phyloP scores from a whole-genome alignment of 2,329 filamentous ascomycete genomes.

The Graphilbum sp. region DNA sequence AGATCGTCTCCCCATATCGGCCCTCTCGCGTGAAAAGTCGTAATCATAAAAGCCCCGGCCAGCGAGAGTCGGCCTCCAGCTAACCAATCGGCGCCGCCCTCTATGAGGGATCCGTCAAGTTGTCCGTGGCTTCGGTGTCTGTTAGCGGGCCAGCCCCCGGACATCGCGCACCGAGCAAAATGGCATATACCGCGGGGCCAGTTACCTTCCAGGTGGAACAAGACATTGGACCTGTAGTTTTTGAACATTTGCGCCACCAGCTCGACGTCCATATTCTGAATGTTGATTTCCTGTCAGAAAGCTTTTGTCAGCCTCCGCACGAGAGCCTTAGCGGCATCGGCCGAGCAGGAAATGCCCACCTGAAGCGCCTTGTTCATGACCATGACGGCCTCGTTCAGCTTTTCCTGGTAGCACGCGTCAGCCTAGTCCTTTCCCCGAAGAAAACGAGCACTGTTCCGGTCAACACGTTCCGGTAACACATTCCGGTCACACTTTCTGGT shows the following conservation, averaged over 20 bases:
- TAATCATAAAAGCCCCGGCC: too few species aligned
- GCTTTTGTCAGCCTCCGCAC: not conserved
- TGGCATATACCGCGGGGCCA: too few species aligned
- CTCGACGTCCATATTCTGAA: constrained; percentile 98
- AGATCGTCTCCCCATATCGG: too few species aligned
- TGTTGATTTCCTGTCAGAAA: constrained; percentile 67
- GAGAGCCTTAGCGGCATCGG: not conserved
- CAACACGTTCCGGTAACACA: not conserved
- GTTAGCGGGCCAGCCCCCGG: too few species aligned
- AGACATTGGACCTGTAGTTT: constrained; percentile 95
- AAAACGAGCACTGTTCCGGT: too few species aligned
- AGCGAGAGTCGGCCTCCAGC: too few species aligned
- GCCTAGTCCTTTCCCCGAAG: too few species aligned
- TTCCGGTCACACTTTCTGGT: too few species aligned
- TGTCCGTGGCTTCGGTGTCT: constrained; percentile 8
- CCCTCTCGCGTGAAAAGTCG: too few species aligned
- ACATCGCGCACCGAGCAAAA: too few species aligned
- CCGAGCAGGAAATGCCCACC: constrained; percentile 27
- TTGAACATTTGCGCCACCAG: constrained; percentile 99
- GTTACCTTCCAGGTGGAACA: constrained; percentile 92
- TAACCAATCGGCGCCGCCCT: too few species aligned
- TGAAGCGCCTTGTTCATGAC: constrained; percentile 87
- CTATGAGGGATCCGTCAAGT: constrained; percentile 8
- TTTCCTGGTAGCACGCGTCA: constrained; percentile 46
- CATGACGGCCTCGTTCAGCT: constrained; percentile 86